phyloP scores from a whole-genome alignment of 129 eudicot genomes.

The Pulicaria dysenterica region DNA sequence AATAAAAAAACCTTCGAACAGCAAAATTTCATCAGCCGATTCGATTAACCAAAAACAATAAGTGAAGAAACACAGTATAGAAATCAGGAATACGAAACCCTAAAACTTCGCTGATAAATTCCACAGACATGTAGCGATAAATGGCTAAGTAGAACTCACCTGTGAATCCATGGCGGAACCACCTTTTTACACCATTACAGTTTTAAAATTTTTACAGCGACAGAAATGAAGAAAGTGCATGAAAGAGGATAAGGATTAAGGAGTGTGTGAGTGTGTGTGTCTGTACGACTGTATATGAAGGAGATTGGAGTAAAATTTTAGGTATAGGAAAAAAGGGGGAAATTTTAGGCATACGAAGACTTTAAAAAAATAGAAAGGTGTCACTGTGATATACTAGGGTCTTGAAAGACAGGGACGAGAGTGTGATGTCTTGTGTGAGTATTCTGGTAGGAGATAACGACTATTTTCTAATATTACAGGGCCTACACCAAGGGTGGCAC shows the following conservation, averaged over 20 bases:
- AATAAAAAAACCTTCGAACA: no score
- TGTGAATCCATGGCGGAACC: conserved; percentile 28
- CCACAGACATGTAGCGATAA: conserved; percentile 14
- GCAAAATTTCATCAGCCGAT: neutral
- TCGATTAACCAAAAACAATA: neutral
- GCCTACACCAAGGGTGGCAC: no score
- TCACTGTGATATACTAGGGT: no score
- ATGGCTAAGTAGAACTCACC: conserved; percentile 9
- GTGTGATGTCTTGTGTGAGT: no score
- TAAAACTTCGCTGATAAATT: neutral
- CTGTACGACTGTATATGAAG: conserved; percentile 26
- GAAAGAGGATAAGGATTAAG: neutral
- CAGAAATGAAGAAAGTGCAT: conserved; percentile 14
- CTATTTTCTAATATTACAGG: no score
- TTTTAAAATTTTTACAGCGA: conserved; percentile 18
- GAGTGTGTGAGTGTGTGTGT: conserved; percentile 2
- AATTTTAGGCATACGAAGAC: no score
- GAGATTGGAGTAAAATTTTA: conserved; percentile 23
- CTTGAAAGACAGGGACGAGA: no score
- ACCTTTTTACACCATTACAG: conserved; percentile 33
- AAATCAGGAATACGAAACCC: conserved; percentile 10
- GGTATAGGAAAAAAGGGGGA: conserved; percentile 33
- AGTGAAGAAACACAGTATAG: neutral
- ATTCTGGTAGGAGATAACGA: no score
- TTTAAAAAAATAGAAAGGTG: no score